These are phyloP conservation scores for Hemisphaericaspora subhashii DNA, from an alignment of 1,139 yeast genomes.

Conservation along the genomic window DNA sequence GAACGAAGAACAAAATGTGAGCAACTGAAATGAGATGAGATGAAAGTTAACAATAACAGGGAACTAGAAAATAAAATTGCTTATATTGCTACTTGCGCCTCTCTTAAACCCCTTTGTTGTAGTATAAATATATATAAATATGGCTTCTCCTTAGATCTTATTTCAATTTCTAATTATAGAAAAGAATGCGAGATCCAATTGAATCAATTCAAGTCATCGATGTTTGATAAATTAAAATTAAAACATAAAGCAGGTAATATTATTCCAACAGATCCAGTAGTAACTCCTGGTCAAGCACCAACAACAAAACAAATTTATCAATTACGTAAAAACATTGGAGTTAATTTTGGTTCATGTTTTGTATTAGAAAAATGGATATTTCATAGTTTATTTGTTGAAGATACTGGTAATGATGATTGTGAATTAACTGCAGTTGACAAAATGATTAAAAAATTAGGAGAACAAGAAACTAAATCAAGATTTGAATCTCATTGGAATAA, in stretches of 20 bases:
- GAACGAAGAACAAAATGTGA: no score
- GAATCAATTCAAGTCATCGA: no score
- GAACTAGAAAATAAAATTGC: no score
- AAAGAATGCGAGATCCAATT: no score
- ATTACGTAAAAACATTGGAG: slow-evolving; percentile 74
- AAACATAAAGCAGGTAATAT: slow-evolving; percentile 36
- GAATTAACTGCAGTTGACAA: slow-evolving; percentile 74
- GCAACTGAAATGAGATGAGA: no score
- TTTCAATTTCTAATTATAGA: no score
- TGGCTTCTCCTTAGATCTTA: no score
- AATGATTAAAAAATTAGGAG: slow-evolving; percentile 48
- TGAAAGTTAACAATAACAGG: no score
- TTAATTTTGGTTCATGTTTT: slow-evolving; percentile 82
- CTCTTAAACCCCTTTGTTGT: no score
- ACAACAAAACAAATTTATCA: slow-evolving; percentile 57
- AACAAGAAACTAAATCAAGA: slow-evolving; percentile 51
- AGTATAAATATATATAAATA: no score
- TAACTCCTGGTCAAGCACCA: slow-evolving; percentile 36
- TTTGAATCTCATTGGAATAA: slow-evolving; percentile 69
- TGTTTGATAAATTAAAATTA: slow-evolving; percentile 45
- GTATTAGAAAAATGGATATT: slow-evolving; percentile 78
- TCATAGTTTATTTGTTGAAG: slow-evolving; percentile 55
- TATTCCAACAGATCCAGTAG: slow-evolving; percentile 29
- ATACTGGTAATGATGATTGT: slow-evolving; percentile 40
- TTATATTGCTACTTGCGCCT: no score